phyloP scores from a whole-genome alignment of 495 filamentous ascomycete species.

The Penicillium ucsense region DNA sequence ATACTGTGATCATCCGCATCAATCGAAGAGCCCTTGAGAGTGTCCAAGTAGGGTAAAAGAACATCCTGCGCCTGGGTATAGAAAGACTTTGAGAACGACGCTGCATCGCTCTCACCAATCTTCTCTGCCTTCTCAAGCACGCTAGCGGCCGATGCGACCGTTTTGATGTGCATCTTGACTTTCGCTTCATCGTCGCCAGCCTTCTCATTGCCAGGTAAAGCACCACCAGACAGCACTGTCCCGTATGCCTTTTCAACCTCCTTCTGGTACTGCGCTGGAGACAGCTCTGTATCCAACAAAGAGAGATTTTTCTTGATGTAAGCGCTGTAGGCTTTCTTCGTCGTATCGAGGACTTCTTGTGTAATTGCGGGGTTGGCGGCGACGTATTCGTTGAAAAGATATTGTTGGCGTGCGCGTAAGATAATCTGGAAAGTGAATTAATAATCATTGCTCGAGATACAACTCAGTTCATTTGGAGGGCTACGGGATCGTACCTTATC shows the following conservation, averaged over 20 bases:
- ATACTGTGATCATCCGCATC: conserved; percentile 65
- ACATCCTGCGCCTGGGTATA: conserved; percentile 50
- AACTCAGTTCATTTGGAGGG: not conserved
- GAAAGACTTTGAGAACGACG: conserved; percentile 44
- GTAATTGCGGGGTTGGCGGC: conserved; percentile 36
- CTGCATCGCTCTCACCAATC: conserved; percentile 13
- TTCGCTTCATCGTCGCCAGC: conserved; percentile 72
- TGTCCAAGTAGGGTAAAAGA: conserved; percentile 80
- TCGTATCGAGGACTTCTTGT: conserved; percentile 43
- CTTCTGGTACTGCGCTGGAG: conserved; percentile 38
- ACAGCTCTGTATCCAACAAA: conserved; percentile 37
- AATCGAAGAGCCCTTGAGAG: conserved; percentile 60
- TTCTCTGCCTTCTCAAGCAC: conserved; percentile 39
- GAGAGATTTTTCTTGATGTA: conserved; percentile 76
- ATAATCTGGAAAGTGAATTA: conserved; percentile 53
- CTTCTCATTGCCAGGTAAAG: conserved; percentile 51
- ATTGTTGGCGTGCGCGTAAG: conserved; percentile 66
- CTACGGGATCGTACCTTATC: conserved; percentile 55
- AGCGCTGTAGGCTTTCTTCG: conserved; percentile 54
- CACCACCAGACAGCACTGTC: conserved; percentile 40
- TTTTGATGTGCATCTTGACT: conserved; percentile 87
- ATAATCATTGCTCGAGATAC: conserved; percentile 1
- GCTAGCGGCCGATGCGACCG: conserved; percentile 50
- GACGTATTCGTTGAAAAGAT: conserved; percentile 53
- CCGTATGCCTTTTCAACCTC: conserved; percentile 54